A percentile compares a stretch with the other conserved stretches of the same genome.
These are phyloP conservation scores for Penicillium capsulatum DNA, from an alignment of 2,329 filamentous ascomycete genomes.

Conservation along the genomic window DNA sequence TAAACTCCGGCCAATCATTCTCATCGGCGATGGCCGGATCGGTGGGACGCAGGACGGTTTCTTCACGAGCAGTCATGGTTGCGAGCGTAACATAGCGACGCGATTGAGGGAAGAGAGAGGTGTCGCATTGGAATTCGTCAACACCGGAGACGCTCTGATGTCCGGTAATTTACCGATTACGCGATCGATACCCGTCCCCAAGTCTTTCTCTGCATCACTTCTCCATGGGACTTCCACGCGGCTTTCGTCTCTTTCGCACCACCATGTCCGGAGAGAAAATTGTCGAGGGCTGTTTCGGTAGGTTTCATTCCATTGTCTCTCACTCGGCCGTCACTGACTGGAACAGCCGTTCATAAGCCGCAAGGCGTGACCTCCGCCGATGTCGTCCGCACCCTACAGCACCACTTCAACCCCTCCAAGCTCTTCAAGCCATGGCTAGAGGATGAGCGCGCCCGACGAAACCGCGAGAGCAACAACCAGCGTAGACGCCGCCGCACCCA, in stretches of 20 bases:
- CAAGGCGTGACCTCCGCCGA: conserved; percentile 81
- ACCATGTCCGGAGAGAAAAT: conserved; percentile 47
- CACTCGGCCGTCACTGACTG: conserved; percentile 8
- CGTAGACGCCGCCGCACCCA: conserved; percentile 59
- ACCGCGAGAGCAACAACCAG: conserved; percentile 56
- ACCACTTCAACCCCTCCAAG: conserved; percentile 73
- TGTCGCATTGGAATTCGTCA: conserved; percentile 12
- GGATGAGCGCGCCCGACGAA: conserved; percentile 54
- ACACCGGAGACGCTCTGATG: conserved; percentile 9
- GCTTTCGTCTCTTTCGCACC: conserved; percentile 30
- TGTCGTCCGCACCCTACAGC: conserved; percentile 81
- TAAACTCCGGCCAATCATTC: conserved; percentile 59
- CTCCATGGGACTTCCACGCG: conserved; percentile 29
- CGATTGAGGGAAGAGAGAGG: conserved; percentile 3
- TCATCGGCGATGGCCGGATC: conserved; percentile 45
- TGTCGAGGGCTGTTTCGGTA: conserved; percentile 62
- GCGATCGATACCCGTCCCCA: conserved; percentile 9
- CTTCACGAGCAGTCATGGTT: conserved; percentile 45
- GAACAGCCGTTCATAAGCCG: conserved; percentile 88
- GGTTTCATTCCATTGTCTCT: conserved; percentile 11
- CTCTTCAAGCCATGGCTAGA: conserved; percentile 76
- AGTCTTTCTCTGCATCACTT: too few relatives aligned
- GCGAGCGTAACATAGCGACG: conserved; percentile 15
- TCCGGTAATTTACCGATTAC: conserved; percentile 20
- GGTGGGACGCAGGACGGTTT: conserved; percentile 44